phyloP scores from a whole-genome alignment of 176 grass and related monocot genomes.

The Aegilops tauschii region DNA sequence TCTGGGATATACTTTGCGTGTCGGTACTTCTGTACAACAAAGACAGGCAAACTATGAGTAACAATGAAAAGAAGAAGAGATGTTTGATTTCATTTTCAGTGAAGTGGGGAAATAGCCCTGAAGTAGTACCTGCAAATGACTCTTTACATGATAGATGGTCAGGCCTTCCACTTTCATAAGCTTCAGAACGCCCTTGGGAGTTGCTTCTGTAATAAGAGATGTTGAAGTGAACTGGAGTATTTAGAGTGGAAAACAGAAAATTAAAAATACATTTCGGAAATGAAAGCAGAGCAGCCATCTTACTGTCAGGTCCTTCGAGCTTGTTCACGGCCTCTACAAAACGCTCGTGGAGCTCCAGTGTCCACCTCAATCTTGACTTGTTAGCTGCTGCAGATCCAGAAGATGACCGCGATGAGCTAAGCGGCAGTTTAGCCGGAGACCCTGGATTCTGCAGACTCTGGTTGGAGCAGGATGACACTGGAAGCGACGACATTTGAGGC shows the following conservation, averaged over 20 bases:
- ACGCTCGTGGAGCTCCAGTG: conserved; percentile 83
- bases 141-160: conserved; percentile 98
- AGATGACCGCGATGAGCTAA: conserved; percentile 45
- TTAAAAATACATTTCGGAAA: conserved; percentile 9
- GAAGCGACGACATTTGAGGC: conserved; percentile 48
- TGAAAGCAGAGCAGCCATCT: conserved; percentile 3
- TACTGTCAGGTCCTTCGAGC: conserved; percentile 92
- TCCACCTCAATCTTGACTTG: conserved; percentile 88
- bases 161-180: conserved; percentile 96
- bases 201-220: conserved; percentile 73
- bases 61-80: background rate
- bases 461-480: conserved; percentile 47
- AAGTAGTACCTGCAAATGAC: conserved; percentile 79
- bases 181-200: conserved; percentile 92
- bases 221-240: background rate
- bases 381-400: conserved; percentile 46
- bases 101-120: background rate
- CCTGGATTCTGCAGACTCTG: conserved; percentile 34
- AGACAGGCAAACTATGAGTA: background rate
- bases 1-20: conserved; percentile 75
- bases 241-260: background rate
- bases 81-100: background rate
- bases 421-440: conserved; percentile 47
- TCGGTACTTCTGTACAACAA: conserved; percentile 70
- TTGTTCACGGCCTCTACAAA: conserved; percentile 90